Base-by-base conservation (phyloP, 805 yeast genomes). In the Yamadazyma ubonensis region DNA sequence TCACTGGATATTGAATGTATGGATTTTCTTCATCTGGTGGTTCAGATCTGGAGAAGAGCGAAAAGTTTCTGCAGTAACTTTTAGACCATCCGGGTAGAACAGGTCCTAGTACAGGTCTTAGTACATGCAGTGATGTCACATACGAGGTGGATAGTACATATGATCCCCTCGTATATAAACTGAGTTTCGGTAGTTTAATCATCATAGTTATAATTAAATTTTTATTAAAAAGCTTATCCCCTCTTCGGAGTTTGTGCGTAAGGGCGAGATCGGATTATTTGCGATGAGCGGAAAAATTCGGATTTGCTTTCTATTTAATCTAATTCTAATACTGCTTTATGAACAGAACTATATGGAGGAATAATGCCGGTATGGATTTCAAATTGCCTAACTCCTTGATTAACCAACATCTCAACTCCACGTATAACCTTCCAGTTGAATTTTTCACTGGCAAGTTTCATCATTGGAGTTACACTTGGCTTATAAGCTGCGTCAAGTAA, bases 401-500 rank as follows among this genome's bases (percentile, higher is more conserved):
- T 81, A 12, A 90, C 89, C 48, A 93, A 74, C 93, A 95, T 86
- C 54, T 89, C 87, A 25, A 84, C 79, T 9, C 99, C 99, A 6
- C 90, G 85, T 49, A 91, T 75, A n/a, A 82, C 83, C n/a, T 70
- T 71, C 96, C 96, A 88, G 6, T 75, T 73, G 46, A 61, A 74
- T 50, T 75, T 69, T 21, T 73, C 76, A 20, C 58, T 57, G 6
- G 97, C 96, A 17, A 85, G 57, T 51, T 70, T 69, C 96, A 93
- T 90, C 29, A 91, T 69, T 15, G 95, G 93, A 0, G 99, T 91
- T 12, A 81, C 73, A 19, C 78, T 67, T 12, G 98, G 98, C 60
- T 88, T 90, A 70, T 93, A 93, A 16, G 97, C 95, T 35, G 98
- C 97, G 50, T 93, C 99, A 38, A 93, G 66, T 19, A 91, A 68